Percentiles rank a stretch among this genome's conserved stretches.
phyloP scores from a whole-genome alignment of 169 alveolate genomes.

The Plasmodium fragile region DNA sequence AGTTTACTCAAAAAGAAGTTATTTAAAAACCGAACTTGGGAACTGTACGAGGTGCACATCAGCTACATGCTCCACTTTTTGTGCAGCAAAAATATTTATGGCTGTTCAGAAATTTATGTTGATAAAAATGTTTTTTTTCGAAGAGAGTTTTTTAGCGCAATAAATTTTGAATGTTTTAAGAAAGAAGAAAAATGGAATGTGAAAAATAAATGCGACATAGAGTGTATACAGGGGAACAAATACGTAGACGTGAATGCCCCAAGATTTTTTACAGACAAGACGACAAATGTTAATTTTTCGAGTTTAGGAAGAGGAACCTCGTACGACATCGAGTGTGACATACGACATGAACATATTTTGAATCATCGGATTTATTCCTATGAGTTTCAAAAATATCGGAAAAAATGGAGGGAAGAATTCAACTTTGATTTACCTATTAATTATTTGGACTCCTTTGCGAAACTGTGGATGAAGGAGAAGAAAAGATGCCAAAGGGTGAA shows the following conservation, averaged over 20 bases:
- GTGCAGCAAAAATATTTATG: constrained; percentile 66
- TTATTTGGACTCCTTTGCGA: constrained; percentile 64
- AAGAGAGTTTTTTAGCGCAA: constrained; percentile 46
- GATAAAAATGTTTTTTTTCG: constrained; percentile 27
- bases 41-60: constrained; percentile 70
- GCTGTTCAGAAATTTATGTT: constrained; percentile 62
- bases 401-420: constrained; percentile 62
- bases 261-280: constrained; percentile 27
- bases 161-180: constrained; percentile 24
- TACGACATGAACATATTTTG: constrained; percentile 43
- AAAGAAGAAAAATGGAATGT: constrained; percentile 59
- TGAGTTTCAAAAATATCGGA: constrained; percentile 36
- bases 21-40: constrained; percentile 65
- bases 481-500: constrained; percentile 38
- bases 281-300: constrained; percentile 60
- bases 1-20: constrained; percentile 55
- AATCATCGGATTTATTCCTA: constrained; percentile 29
- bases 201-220: constrained; percentile 7
- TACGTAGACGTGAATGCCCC: constrained; percentile 46
- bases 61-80: constrained; percentile 68
- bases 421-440: constrained; percentile 48
- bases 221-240: constrained; percentile 40
- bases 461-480: constrained; percentile 60
- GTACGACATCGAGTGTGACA: constrained; percentile 70
- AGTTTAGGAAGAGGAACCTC: constrained; percentile 49